A percentile compares a stretch with the other conserved stretches of the same genome.
These are phyloP conservation scores for Kodamaea leandrae DNA, from an alignment of 805 yeast species.

Conservation along the genomic window DNA sequence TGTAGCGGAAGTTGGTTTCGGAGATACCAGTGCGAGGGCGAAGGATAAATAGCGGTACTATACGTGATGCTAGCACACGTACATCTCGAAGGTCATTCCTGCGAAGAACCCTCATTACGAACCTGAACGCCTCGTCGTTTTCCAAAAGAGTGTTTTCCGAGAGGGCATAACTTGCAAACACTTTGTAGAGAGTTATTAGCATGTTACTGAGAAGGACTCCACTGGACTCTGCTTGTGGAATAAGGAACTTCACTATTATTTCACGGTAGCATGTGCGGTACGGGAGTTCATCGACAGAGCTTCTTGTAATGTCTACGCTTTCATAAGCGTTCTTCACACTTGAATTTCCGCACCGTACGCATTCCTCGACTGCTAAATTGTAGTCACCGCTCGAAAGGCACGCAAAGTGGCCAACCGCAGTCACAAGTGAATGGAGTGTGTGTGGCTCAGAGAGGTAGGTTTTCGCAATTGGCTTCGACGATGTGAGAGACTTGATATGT, in stretches of 20 bases:
- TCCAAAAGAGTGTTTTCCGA: conserved; percentile 24
- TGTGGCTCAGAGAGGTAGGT: not conserved
- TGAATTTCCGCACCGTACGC: no score
- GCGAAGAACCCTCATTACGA: conserved; percentile 38
- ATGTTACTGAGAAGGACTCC: conserved; percentile 33
- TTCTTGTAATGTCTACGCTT: conserved; percentile 24
- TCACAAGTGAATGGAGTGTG: conserved; percentile 28
- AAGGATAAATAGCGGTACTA: conserved; percentile 53
- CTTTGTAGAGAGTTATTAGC: conserved; percentile 45
- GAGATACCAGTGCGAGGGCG: conserved; percentile 32
- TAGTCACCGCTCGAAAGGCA: conserved; percentile 41
- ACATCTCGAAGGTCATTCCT: conserved; percentile 51
- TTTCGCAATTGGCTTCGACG: conserved; percentile 1
- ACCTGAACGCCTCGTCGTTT: conserved; percentile 32
- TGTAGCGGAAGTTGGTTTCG: conserved; percentile 42
- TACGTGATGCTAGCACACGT: conserved; percentile 49
- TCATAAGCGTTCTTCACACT: no score
- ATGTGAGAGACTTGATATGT: conserved; percentile 1
- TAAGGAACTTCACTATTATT: conserved; percentile 20
- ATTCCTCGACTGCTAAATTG: conserved; percentile 27
- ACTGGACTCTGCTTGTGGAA: conserved; percentile 19
- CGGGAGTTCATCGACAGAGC: conserved; percentile 19
- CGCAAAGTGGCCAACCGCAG: conserved; percentile 41
- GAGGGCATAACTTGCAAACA: conserved; percentile 54
- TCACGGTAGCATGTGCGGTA: conserved; percentile 24